Evolutionary conservation across 306 rosid genomes (phyloP), one percentile per base, ranked within the genome.

Genomic region (Betula pendula): DNA sequence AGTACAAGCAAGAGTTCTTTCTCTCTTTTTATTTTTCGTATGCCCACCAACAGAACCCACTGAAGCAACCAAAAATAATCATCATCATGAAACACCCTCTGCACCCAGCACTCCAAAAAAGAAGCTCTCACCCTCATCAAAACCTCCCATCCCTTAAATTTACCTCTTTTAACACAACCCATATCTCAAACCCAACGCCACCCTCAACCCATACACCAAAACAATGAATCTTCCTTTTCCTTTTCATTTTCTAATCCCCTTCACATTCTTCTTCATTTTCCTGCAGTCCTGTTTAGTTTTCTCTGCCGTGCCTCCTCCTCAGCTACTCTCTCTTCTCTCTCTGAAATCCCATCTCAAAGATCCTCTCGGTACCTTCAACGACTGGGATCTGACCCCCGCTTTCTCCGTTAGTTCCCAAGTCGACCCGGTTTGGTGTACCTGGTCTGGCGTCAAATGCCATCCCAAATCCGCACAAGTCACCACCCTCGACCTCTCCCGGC

Each of bases 81-180:
- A 89, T 92, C 86, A 90, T 87, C 75, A 93, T 90, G 97, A 92
- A 92, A 82, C 89, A 83, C 88, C 89, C 88, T 92, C 97, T 83
- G 88, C 89, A 76, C 81, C 86, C 87, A 84, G 92, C 99, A 92
- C 97, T 92, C 96, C 90, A 20, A 77, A 95, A 90, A 92, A 90
- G 97, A 81, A 81, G 58, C 82, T 79, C 81, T 49, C 85, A 81
- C 75, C 81, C 80, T 83, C 86, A 86, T 90, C 96, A 89, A 90
- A 88, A 84, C 88, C 87, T 81, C 71, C 74, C 58, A 83, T 83
- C 87, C 97, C 96, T 86, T 90, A 88, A 88, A 89, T 90, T 87
- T 79, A 80, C 87, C 86, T 79, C 90, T 82, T 71, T 68, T 35
- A 79, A 78, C 82, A 71, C 59, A 76, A 51, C 72, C 71, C 58